Percentiles rank a stretch among this genome's conserved stretches.
Conservation (phyloP, 1,139 yeast genomes). For the Protomyces pachydermus region DNA sequence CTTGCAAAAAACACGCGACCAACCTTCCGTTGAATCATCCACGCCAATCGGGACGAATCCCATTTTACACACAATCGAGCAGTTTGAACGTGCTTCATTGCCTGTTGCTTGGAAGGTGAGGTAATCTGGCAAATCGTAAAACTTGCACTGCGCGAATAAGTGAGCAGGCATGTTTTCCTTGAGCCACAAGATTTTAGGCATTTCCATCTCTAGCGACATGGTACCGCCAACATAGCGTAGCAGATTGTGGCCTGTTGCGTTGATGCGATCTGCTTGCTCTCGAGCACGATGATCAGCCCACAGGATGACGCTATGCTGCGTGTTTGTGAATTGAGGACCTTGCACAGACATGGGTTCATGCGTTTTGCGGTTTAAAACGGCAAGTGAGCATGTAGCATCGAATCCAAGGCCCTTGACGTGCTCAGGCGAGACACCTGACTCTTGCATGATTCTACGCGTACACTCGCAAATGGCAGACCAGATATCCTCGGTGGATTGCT, state of each 20-base stretch:
- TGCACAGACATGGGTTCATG: conserved; percentile 70
- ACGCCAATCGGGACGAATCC: conserved; percentile 91
- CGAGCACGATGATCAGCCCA: conserved; percentile 91
- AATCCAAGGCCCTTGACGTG: conserved; percentile 83
- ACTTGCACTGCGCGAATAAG: conserved; percentile 62
- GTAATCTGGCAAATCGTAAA: conserved; percentile 87
- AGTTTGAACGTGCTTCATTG: conserved; percentile 74
- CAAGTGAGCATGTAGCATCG: conserved; percentile 95
- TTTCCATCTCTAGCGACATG: conserved; percentile 80
- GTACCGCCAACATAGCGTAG: conserved; percentile 93
- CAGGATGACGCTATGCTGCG: conserved; percentile 72
- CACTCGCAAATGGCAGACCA: conserved; percentile 69
- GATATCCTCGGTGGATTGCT: conserved; percentile 84
- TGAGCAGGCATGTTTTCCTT: conserved; percentile 74
- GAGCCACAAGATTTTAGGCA: conserved; percentile 95
- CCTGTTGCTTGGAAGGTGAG: conserved; percentile 88
- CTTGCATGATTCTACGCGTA: conserved; percentile 65
- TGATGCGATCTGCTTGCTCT: conserved; percentile 76
- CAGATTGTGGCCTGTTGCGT: conserved; percentile 70
- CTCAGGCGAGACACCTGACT: conserved; percentile 63
- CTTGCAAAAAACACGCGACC: conserved; percentile 75
- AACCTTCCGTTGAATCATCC: conserved; percentile 77
- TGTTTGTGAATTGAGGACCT: conserved; percentile 79
- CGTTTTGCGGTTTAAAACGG: conserved; percentile 61
- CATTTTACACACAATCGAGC: conserved; percentile 92